Evolutionary conservation across 2,329 filamentous ascomycete species (phyloP).

Genomic region (Microdochium nivale): DNA sequence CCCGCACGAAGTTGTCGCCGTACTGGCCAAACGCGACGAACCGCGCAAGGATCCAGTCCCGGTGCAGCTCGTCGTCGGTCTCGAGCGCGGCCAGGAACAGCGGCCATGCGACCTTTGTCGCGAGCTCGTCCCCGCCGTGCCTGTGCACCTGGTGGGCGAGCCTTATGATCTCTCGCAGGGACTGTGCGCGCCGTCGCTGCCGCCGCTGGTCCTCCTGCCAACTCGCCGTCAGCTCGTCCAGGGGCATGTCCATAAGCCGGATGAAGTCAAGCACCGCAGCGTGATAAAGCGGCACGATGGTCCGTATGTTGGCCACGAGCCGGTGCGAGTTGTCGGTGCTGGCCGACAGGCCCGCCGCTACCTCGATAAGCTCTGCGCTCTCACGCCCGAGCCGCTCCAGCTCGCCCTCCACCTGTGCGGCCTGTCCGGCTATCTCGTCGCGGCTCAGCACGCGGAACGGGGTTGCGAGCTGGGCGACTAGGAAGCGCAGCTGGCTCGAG

Average conservation of each 20-base stretch:
- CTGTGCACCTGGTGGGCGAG: slow-evolving; percentile 22
- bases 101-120: slow-evolving; percentile 23
- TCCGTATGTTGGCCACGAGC: slow-evolving; percentile 23
- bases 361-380: slow-evolving; percentile 16
- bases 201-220: not conserved
- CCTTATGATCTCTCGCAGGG: slow-evolving; percentile 16
- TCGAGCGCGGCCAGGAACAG: slow-evolving; percentile 25
- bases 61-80: slow-evolving; percentile 5
- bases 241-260: slow-evolving; percentile 8
- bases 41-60: not conserved
- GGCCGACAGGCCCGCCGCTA: slow-evolving; percentile 14
- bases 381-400: slow-evolving; percentile 12
- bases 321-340: slow-evolving; percentile 17
- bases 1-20: not conserved
- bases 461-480: slow-evolving; percentile 18
- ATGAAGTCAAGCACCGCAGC: slow-evolving; percentile 22
- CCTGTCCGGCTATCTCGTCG: slow-evolving; percentile 8
- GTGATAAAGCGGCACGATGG: slow-evolving; percentile 24
- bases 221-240: too few relatives aligned
- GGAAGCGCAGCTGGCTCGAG: slow-evolving; percentile 20
- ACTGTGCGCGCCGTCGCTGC: not conserved
- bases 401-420: slow-evolving; percentile 9
- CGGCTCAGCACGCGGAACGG: too few relatives aligned
- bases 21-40: not conserved
- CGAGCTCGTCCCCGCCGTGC: slow-evolving; percentile 20